A percentile compares a stretch with the other conserved stretches of the same genome.
Evolutionary conservation across 225 moss, liverwort and hornwort genomes (phyloP).

Genomic region (Bryoerythrophyllum caledonicum): DNA sequence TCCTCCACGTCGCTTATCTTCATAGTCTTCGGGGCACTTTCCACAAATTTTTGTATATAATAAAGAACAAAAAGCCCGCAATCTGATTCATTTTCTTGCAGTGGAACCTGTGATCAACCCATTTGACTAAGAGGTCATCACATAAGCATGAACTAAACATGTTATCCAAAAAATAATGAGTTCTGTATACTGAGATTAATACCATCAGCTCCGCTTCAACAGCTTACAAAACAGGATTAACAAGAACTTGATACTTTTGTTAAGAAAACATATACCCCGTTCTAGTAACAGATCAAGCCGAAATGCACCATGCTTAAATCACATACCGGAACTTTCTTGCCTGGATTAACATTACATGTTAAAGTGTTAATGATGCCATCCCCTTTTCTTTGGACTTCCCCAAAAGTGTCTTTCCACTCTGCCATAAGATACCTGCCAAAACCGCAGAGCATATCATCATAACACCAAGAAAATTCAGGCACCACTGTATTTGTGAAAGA

Average conservation of each 20-base stretch:
- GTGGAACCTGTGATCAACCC: conserved; percentile 64
- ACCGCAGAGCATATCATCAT: conserved; percentile 13
- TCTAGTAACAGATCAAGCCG: neutral
- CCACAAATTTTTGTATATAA: conserved; percentile 68
- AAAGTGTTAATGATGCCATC: conserved; percentile 21
- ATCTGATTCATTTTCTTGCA: conserved; percentile 91
- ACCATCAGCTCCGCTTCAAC: neutral
- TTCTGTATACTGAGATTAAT: neutral
- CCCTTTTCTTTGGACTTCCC: conserved; percentile 27
- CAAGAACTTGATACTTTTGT: neutral
- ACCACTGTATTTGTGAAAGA: neutral
- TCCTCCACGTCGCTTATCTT: conserved; percentile 56
- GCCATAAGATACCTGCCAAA: conserved; percentile 65
- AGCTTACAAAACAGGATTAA: neutral
- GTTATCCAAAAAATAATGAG: conserved; percentile 3
- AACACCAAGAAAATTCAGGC: conserved; percentile 5
- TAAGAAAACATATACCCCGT: neutral
- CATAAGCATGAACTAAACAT: neutral
- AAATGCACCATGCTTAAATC: neutral
- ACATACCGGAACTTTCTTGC: conserved; percentile 65
- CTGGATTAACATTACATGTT: conserved; percentile 29
- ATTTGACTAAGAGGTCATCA: conserved; percentile 23
- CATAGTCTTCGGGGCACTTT: conserved; percentile 57
- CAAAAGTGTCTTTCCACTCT: conserved; percentile 67
- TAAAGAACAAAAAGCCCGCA: conserved; percentile 92